Percentiles rank a stretch among this genome's conserved stretches.
phyloP scores from a whole-genome alignment of 371 early-diverging fungal species.

The Mortierella sp. region DNA sequence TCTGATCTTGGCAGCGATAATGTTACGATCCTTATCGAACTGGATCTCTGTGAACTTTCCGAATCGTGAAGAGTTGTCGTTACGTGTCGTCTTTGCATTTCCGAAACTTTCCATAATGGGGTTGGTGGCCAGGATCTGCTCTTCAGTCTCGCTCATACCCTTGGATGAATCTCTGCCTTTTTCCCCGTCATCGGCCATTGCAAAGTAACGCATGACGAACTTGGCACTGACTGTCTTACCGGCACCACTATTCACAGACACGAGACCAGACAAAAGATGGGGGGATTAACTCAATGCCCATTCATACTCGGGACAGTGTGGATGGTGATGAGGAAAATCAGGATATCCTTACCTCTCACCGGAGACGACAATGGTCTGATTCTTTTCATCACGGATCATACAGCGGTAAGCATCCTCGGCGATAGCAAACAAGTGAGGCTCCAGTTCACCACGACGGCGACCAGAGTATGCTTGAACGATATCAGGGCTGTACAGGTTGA shows the following conservation, averaged over 20 bases:
- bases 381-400: constrained; percentile 89
- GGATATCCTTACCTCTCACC: constrained; percentile 83
- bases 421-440: constrained; percentile 88
- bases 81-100: constrained; percentile 99
- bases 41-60: constrained; percentile 98
- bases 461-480: constrained; percentile 92
- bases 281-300: too few relatives aligned
- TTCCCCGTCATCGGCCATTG: constrained; percentile 75
- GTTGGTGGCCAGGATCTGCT: constrained; percentile 92
- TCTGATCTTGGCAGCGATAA: constrained; percentile 94
- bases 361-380: constrained; percentile 98
- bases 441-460: constrained; percentile 90
- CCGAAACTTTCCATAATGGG: constrained; percentile 99
- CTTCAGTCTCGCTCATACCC: constrained; percentile 81
- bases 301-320: too few relatives aligned
- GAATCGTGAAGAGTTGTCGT: constrained; percentile 98
- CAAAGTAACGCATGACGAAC: constrained; percentile 97
- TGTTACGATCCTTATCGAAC: constrained; percentile 80
- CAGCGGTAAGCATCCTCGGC: constrained; percentile 96
- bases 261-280: not conserved
- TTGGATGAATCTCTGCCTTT: constrained; percentile 1
- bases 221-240: constrained; percentile 97
- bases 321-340: too few relatives aligned
- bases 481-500: constrained; percentile 87
- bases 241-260: constrained; percentile 70